Conservation (phyloP, 805 yeast genomes). For the Ogataea nitratoaversa region DNA sequence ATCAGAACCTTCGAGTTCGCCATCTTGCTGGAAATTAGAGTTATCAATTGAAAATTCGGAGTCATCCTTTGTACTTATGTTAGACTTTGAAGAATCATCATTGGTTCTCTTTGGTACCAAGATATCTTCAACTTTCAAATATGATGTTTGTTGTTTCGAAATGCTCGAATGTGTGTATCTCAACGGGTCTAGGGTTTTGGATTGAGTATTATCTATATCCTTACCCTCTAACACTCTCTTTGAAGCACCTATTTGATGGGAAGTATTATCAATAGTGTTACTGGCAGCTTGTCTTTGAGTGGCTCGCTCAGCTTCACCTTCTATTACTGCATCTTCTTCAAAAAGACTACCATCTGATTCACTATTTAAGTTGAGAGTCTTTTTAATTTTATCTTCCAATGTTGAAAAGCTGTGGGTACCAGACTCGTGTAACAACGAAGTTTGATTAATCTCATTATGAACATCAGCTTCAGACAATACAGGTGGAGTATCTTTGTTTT, state of each 20-base stretch:
- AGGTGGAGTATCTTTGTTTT: too few species aligned
- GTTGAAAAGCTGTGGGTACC: not conserved
- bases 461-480: too few species aligned
- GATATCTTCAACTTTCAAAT: too few species aligned
- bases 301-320: not conserved
- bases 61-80: not conserved
- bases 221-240: too few species aligned
- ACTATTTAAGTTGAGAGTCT: not conserved
- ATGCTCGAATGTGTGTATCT: too few species aligned
- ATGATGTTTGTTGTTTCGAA: too few species aligned
- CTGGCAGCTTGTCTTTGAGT: not conserved
- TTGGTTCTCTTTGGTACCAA: not conserved
- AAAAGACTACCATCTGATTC: not conserved
- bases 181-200: too few species aligned
- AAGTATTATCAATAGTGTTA: not conserved
- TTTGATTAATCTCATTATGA: not conserved
- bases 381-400: conserved; percentile 2
- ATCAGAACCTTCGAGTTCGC: not conserved
- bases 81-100: not conserved
- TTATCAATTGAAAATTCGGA: not conserved
- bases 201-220: too few species aligned
- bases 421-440: not conserved
- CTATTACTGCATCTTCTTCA: not conserved
- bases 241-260: not conserved
- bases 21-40: not conserved